Base-by-base conservation (phyloP, 1,284 basidiomycete genomes). In the Moesziomyces antarcticus region DNA sequence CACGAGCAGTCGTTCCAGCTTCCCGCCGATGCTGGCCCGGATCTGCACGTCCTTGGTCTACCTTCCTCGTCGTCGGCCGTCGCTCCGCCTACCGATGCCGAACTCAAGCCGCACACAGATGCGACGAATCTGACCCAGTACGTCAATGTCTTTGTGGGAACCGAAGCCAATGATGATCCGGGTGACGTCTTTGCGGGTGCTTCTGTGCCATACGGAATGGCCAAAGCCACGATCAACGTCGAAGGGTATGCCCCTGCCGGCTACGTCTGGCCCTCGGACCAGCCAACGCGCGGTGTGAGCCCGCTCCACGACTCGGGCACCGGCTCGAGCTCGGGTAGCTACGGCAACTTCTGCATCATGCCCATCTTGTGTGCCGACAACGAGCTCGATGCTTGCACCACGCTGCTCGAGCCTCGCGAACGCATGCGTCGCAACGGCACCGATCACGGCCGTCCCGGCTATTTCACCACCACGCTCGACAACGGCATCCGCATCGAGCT, bases 221-320 rank as follows among this genome's bases (percentile, higher is more conserved):
- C 72, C 50, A 79, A 80, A 47, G 64, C 75, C 35, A 73, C 72
- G 6, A 66, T 78, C 63, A 75, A 76, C 57, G 60, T 79, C 43
- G 76, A 79, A 43, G 63, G 62, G 20, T 80, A 81, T 43, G 70
- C 75, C 21, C 80, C 80, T 6, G 73, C 78, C 5, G 77, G 77
- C 25, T 75, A 80, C 47, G 72, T 73, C 22, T 71, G 54, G 49
- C 60, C 73, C 8, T 48, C 56, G 11, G 55, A 69, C 42, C 58
- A 72, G 35, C 58, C 65, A 8, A 72, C 79, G 18, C 75, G 79
- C n/a, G 78, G 79, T 22, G 54, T 81, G 24, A 72, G 67, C 16
- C 59, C 65, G 1, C 66, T 81, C 8, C 79, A 81, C 56, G 79
- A 81, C 50, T 72, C 75, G 20, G 79, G 79, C 33, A 81, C 79